Evolutionary conservation across 768 basidiomycete species (phyloP), one percentile per base, ranked within the genome.

Genomic region (Hirschioporus abietinus): DNA sequence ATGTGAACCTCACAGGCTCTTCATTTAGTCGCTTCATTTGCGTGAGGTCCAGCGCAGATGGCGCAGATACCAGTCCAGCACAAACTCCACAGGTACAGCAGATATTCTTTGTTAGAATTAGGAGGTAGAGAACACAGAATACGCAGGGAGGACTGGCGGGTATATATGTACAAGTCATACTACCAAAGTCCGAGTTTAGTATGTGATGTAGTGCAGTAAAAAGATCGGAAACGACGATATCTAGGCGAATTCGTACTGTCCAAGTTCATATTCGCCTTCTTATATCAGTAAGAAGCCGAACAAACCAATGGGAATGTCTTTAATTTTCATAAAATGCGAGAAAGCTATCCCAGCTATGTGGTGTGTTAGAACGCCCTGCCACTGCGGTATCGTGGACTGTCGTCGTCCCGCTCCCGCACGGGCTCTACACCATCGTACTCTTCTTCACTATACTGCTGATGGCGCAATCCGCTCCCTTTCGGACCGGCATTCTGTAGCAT

Each of bases 391-490:
- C 42, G 42, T 5, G 42, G 42, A 20, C 42, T 20, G 42, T 52
- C 42, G 20, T 52, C 42, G 42, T 52, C 42, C 20, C 42, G 42
- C 20, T 52, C 42, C 20, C 42, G 42, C 12, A 52, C 42, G 20
- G 42, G 42, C 42, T 52, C 42, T 52, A 20, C 42, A 10, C 42
- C 42, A 1, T 52, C 42, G 42, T 52, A 52, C 20, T 52, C 42
- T 52, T 52, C 42, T 15, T 52, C 42, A 10, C 42, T 52, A 10
- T 52, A 52, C 12, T 52, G 42, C 20, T 52, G 42, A 71, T 89
- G 76, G 12, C 87, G 85, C 20, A 86, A 84, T 6, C 82, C 79
- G 73, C 86, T 88, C 7, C 81, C 78, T 69, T 73, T 76, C 35
- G 68, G 24, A 35, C 24, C 36, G 26, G 79, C 76, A 62, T 81